Conservation (phyloP, 768 basidiomycete genomes). For the Serendipita vermifera region DNA sequence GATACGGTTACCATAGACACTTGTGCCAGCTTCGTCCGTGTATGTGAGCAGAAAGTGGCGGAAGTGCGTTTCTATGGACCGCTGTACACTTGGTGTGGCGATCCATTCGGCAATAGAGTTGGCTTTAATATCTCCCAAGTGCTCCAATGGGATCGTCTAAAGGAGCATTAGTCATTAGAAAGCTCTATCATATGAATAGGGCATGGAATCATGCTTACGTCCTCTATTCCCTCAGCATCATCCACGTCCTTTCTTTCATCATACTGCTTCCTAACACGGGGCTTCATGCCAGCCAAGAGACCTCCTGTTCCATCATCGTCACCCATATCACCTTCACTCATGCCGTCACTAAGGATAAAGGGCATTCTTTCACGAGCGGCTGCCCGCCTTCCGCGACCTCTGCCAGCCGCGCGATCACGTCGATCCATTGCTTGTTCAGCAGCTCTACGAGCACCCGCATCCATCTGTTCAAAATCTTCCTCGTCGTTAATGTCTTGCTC, state of each 20-base stretch:
- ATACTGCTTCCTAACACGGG: conserved; percentile 77
- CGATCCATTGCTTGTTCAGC: conserved; percentile 82
- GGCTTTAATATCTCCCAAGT: conserved; percentile 94
- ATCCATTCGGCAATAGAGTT: conserved; percentile 98
- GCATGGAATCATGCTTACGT: conserved; percentile 38
- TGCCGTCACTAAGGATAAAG: conserved; percentile 74
- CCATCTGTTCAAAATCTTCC: conserved; percentile 51
- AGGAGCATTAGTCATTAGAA: conserved; percentile 14
- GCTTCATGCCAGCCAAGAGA: conserved; percentile 56
- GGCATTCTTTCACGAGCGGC: conserved; percentile 71
- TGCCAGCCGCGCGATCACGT: conserved; percentile 63
- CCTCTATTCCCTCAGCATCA: conserved; percentile 80
- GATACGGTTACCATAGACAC: conserved; percentile 91
- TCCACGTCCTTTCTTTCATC: conserved; percentile 86
- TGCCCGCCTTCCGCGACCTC: conserved; percentile 58
- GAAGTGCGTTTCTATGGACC: conserved; percentile 86
- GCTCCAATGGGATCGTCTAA: conserved; percentile 87
- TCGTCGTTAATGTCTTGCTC: conserved; percentile 79
- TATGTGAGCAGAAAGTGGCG: conserved; percentile 92
- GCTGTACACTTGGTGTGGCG: conserved; percentile 76
- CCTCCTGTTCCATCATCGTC: conserved; percentile 39
- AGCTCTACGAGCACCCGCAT: conserved; percentile 56
- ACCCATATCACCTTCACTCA: conserved; percentile 56
- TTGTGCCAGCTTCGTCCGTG: conserved; percentile 79
- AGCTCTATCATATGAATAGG: background rate